phyloP scores from a whole-genome alignment of 1,139 yeast genomes.

The Suhomyces bokatorum region DNA sequence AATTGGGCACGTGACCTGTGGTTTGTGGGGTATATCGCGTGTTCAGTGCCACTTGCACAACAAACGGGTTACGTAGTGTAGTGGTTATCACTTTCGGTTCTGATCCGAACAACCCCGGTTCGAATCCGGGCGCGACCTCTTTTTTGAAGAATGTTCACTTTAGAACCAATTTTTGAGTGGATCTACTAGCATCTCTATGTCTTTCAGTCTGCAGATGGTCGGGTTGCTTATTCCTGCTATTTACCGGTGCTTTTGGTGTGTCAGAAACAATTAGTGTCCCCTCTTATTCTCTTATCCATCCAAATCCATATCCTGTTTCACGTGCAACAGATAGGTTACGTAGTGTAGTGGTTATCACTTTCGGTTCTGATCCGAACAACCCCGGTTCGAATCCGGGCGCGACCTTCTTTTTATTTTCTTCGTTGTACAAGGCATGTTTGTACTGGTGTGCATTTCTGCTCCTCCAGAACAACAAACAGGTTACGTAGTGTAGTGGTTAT shows the following conservation, averaged over 20 bases:
- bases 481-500: constrained; percentile 39
- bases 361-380: constrained; percentile 71
- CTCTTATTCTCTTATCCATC: no score
- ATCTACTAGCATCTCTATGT: no score
- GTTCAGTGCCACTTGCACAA: background rate
- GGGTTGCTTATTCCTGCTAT: no score
- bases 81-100: constrained; percentile 53
- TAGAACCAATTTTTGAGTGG: no score
- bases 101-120: constrained; percentile 88
- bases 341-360: constrained; percentile 47
- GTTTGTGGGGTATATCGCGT: background rate
- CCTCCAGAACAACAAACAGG: background rate
- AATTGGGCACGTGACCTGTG: background rate
- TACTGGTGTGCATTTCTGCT: no score
- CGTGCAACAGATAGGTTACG: no score
- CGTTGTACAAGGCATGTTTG: no score
- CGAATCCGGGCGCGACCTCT: constrained; percentile 92
- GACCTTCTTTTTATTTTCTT: constrained; percentile 55
- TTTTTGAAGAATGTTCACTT: constrained; percentile 21
- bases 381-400: constrained; percentile 96
- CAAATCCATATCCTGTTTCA: no score
- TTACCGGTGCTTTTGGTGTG: no score
- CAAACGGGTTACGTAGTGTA: constrained; percentile 46
- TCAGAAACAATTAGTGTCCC: no score
- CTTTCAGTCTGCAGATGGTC: no score